These are phyloP conservation scores for Sherardia arvensis DNA, from an alignment of 257 asterid species.

Conservation along the genomic window DNA sequence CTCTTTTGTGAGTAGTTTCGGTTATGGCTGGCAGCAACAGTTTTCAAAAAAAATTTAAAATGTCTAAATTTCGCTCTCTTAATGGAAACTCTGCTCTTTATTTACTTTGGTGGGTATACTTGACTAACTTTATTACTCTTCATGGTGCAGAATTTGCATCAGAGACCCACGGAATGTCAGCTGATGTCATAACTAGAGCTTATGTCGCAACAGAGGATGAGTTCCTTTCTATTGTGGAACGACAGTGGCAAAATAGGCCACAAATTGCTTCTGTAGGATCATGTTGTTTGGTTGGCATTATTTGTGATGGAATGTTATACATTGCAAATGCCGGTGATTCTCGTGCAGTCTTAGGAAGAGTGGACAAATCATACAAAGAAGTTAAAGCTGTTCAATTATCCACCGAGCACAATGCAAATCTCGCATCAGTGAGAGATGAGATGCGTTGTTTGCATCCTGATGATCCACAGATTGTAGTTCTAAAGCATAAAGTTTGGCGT, in stretches of 20 bases:
- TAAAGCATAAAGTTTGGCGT: slow-evolving; percentile 82
- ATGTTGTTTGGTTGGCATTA: slow-evolving; percentile 46
- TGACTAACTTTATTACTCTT: slow-evolving; percentile 29
- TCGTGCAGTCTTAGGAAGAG: slow-evolving; percentile 74
- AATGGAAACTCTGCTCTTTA: not conserved
- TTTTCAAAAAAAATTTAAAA: not conserved
- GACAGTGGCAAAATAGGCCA: slow-evolving; percentile 17
- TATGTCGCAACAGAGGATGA: slow-evolving; percentile 23
- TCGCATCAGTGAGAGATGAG: slow-evolving; percentile 69
- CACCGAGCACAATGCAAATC: slow-evolving; percentile 68
- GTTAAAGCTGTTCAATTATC: slow-evolving; percentile 68
- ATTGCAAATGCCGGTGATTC: slow-evolving; percentile 82
- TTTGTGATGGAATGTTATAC: slow-evolving; percentile 58
- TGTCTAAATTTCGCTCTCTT: not conserved
- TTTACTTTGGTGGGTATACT: slow-evolving; percentile 17
- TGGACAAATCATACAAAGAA: slow-evolving; percentile 56
- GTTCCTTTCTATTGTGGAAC: slow-evolving; percentile 18
- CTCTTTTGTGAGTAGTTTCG: not conserved
- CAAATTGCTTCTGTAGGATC: slow-evolving; percentile 28
- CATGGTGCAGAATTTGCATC: slow-evolving; percentile 15
- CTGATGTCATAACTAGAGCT: slow-evolving; percentile 20
- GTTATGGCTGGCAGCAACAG: not conserved
- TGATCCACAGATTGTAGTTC: slow-evolving; percentile 71
- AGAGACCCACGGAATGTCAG: slow-evolving; percentile 20
- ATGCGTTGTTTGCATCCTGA: slow-evolving; percentile 64